Evolutionary conservation across 805 yeast species (phyloP).

Genomic region (Lachancea nothofagi): DNA sequence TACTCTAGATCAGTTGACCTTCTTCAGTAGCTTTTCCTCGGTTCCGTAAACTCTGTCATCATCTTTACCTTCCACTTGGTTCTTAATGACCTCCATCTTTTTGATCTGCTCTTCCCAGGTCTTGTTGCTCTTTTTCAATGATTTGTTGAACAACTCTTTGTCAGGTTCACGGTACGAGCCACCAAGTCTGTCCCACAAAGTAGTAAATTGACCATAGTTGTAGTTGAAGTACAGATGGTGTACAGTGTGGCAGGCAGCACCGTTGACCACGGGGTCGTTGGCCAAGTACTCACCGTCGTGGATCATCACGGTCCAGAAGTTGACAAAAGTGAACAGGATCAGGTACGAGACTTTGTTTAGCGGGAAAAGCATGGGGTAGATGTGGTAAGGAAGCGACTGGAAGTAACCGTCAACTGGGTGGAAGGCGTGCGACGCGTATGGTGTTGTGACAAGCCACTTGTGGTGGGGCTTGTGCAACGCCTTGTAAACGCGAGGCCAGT

Average conservation of each 20-base stretch:
- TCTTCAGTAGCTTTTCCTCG: slow-evolving; percentile 35
- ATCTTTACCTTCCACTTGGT: slow-evolving; percentile 68
- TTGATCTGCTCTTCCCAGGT: slow-evolving; percentile 67
- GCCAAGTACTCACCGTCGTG: slow-evolving; percentile 97
- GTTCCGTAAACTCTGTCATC: slow-evolving; percentile 71
- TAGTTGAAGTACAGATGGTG: slow-evolving; percentile 97
- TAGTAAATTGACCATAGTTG: slow-evolving; percentile 97
- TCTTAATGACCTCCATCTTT: slow-evolving; percentile 74
- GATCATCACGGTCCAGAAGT: slow-evolving; percentile 97
- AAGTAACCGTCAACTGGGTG: slow-evolving; percentile 95
- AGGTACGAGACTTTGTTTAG: slow-evolving; percentile 83
- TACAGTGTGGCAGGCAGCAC: slow-evolving; percentile 97
- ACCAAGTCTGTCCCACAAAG: slow-evolving; percentile 96
- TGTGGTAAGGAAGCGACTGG: slow-evolving; percentile 90
- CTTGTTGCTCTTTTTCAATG: slow-evolving; percentile 48
- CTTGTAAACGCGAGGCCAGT: slow-evolving; percentile 88
- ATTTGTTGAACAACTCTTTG: slow-evolving; percentile 67
- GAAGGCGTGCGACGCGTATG: slow-evolving; percentile 97
- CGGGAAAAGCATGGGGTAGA: slow-evolving; percentile 89
- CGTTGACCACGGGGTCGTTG: slow-evolving; percentile 89
- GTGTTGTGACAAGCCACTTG: slow-evolving; percentile 98
- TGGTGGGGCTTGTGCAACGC: slow-evolving; percentile 93
- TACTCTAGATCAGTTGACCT: slow-evolving; percentile 14
- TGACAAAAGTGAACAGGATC: slow-evolving; percentile 79
- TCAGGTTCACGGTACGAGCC: slow-evolving; percentile 92